Evolutionary conservation across 225 moss, liverwort and hornwort genomes (phyloP).

Genomic region (Pseudisothecium myosuroides): DNA sequence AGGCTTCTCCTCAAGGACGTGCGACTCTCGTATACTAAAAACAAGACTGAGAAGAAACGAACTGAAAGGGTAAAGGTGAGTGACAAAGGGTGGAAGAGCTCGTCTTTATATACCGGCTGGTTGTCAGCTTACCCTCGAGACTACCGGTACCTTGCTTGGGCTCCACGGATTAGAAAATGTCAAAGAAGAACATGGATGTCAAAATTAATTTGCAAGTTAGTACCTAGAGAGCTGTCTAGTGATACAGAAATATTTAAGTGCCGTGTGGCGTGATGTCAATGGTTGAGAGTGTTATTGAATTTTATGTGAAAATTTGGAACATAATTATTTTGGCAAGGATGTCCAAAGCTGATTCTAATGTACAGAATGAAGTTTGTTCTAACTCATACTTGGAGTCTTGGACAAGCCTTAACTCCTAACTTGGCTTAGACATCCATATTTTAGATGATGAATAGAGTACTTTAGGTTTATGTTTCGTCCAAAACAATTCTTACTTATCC

Average conservation of each 20-base stretch:
- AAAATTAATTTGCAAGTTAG: background rate
- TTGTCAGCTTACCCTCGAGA: background rate
- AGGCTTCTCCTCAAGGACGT: background rate
- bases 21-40: too few species aligned
- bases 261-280: background rate
- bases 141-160: background rate
- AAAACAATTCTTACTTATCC: background rate
- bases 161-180: background rate
- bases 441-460: background rate
- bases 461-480: background rate
- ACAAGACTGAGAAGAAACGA: background rate
- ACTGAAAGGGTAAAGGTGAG: background rate
- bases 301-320: too few species aligned
- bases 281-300: background rate
- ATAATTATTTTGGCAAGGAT: background rate
- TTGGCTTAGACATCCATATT: background rate
- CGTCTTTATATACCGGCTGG: background rate
- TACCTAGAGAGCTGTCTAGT: background rate
- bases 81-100: background rate
- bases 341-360: background rate
- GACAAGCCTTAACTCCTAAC: background rate
- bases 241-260: background rate
- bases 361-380: accelerated
- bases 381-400: background rate
- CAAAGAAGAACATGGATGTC: background rate